phyloP scores from a whole-genome alignment of 2,329 filamentous ascomycete species.

The Colletotrichum sojae region DNA sequence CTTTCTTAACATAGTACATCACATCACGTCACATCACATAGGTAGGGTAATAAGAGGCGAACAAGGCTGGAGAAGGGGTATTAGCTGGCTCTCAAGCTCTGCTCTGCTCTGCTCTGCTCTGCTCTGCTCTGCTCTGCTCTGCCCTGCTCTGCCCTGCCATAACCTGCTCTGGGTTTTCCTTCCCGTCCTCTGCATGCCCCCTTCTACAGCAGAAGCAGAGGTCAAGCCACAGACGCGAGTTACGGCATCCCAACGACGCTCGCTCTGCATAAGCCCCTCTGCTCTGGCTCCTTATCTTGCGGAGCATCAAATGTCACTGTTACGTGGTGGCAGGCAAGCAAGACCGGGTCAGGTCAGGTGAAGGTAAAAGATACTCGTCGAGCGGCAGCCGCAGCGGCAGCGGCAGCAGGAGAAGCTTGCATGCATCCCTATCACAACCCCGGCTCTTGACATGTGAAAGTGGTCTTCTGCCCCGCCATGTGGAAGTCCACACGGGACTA shows the following conservation, averaged over 20 bases:
- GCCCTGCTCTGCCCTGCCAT: no score
- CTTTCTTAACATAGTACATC: no score
- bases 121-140: no score
- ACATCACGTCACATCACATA: no score
- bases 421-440: constrained; percentile 35
- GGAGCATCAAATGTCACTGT: no score
- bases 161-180: no score
- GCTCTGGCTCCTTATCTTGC: no score
- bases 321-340: neutral
- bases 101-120: no score
- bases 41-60: no score
- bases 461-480: constrained; percentile 26
- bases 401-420: constrained; percentile 13
- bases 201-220: neutral
- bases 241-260: neutral
- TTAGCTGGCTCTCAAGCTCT: no score
- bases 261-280: neutral
- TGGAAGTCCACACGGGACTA: constrained; percentile 1
- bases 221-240: constrained; percentile 18
- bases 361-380: constrained; percentile 1
- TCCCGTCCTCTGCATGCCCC: neutral
- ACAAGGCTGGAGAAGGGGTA: no score
- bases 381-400: neutral
- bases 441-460: constrained; percentile 38
- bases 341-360: neutral